phyloP scores from a whole-genome alignment of 371 early-diverging fungal species.

The Mortierella sp. region DNA sequence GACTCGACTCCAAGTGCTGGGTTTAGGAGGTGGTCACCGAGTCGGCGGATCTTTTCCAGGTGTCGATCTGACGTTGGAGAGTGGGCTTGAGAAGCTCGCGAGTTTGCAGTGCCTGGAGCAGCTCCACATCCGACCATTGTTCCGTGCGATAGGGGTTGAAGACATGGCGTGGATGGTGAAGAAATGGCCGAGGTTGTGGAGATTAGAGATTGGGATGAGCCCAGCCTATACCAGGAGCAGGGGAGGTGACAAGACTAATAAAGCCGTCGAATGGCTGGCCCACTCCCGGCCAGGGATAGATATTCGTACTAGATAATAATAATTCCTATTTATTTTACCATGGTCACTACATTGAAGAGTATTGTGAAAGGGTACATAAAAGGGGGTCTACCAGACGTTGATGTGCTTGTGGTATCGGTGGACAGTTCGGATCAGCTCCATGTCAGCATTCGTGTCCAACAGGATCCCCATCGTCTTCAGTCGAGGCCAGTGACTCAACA shows the following conservation, averaged over 20 bases:
- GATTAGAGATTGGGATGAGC: conserved; percentile 19
- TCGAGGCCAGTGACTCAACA: conserved; percentile 29
- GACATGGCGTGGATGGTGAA: conserved; percentile 41
- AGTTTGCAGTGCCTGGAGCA: conserved; percentile 32
- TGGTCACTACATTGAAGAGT: no score
- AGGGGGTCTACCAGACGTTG: conserved; percentile 19
- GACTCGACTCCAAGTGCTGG: conserved; percentile 27
- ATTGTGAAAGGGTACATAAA: background rate
- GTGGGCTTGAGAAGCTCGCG: conserved; percentile 26
- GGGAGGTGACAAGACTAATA: conserved; percentile 20
- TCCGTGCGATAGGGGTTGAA: background rate
- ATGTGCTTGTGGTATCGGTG: conserved; percentile 6
- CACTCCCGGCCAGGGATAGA: conserved; percentile 41
- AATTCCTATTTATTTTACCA: background rate
- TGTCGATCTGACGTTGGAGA: conserved; percentile 40
- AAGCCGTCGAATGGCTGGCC: conserved; percentile 50
- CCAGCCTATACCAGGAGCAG: background rate
- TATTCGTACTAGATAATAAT: conserved; percentile 15
- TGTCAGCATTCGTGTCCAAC: conserved; percentile 25
- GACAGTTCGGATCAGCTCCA: conserved; percentile 21
- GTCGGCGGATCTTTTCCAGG: conserved; percentile 25
- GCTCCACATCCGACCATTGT: conserved; percentile 29
- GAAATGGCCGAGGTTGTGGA: conserved; percentile 32
- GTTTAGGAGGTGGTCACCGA: conserved; percentile 51
- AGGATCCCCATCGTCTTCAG: conserved; percentile 26